A percentile compares a stretch with the other conserved stretches of the same genome.
These are phyloP conservation scores for Gynostemma pentaphyllum DNA, from an alignment of 306 rosid species.

Conservation along the genomic window DNA sequence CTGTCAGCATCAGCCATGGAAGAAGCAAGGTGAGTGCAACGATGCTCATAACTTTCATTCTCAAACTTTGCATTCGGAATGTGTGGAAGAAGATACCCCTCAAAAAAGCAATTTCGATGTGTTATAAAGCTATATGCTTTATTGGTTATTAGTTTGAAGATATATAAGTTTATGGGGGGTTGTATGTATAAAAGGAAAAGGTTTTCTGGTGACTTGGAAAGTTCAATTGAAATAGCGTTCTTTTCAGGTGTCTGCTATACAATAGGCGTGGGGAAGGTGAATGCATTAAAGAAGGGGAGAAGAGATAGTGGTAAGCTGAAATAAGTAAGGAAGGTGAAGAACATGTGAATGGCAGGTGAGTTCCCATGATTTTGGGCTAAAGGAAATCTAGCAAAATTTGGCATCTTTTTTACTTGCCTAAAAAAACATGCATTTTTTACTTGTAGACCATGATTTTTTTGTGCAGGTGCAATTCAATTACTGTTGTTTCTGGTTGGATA, in stretches of 20 bases:
- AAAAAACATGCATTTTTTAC: neutral
- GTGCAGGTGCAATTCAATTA: too few species aligned
- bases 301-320: neutral
- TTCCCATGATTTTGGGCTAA: conserved; percentile 5
- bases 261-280: conserved; percentile 27
- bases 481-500: too few species aligned
- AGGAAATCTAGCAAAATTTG: neutral
- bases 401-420: neutral
- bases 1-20: conserved; percentile 1
- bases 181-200: neutral
- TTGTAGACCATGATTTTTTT: neutral
- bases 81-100: neutral
- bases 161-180: neutral
- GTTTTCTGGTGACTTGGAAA: conserved; percentile 11
- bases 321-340: conserved; percentile 9
- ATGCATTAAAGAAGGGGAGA: conserved; percentile 13
- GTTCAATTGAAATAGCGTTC: conserved; percentile 1
- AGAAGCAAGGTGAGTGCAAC: conserved; percentile 14
- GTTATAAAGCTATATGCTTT: too few species aligned
- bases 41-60: neutral
- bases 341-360: conserved; percentile 23
- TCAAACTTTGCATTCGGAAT: neutral
- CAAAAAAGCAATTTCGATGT: too few species aligned
- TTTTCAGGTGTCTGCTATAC: neutral
- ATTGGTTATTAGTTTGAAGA: neutral